Evolutionary conservation across 176 grass and related monocot genomes (phyloP), one percentile per base, ranked within the genome.

Genomic region (Avena insularis): DNA sequence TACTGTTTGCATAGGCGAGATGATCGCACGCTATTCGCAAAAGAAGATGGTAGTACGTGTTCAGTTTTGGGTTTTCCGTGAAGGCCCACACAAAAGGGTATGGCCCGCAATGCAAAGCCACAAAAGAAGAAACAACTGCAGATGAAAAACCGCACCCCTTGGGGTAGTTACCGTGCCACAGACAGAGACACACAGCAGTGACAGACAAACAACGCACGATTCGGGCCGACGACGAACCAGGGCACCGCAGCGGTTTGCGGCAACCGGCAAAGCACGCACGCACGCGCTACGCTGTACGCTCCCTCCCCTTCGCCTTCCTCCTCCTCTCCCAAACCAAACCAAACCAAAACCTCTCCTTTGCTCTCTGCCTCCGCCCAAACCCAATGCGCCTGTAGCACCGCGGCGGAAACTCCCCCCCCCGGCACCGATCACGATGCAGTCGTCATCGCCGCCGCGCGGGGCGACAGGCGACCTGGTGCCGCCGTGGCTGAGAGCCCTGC

Each of bases 401-500:
- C 25, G 36, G 78, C 82, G 63, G 49, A 71, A 75, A 75, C 65
- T 5, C 17, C 3, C 4, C 25, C 25, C 8, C 6, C 49, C 14
- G 53, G 15, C 53, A 57, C 17, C 19, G 23, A 38, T 17, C 75
- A 27, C n/a, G 12, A 91, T 91, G 90, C 33, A 61, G 16, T 14
- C 86, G 23, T 20, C 77, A 54, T 20, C 86, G 17, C 14, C 77
- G 54, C 2, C 19, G 33, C 33, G 33, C 13, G 54, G 68, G 8
- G 4, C 27, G 43, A 5, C 58, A 11, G 78, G 59, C n/a, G 90
- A 91, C 11, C 17, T 23, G 66, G 92, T 89, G 65, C 92, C 92
- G 2, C 76, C 60, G 19, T 99, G 97, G 97, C 94, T 99, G 12
- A 90, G 72, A 62, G 79, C 97, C 40, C 85, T 99, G 19, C 94